A percentile compares a stretch with the other conserved stretches of the same genome.
Conservation (phyloP, 2,329 filamentous ascomycete species). For the Polychaeton citri region DNA sequence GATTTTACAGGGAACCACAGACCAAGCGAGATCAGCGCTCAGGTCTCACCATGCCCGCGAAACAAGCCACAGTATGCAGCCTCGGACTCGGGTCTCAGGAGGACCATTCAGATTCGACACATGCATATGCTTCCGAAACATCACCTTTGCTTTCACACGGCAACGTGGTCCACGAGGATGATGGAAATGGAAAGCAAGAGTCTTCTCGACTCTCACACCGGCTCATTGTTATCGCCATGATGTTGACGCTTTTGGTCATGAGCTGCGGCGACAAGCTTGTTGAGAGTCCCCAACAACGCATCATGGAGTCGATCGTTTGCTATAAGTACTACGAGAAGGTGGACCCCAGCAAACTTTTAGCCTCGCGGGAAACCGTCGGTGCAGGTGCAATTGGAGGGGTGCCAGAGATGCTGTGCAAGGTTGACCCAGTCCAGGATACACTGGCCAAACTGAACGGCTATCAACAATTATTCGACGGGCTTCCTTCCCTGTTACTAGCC, state of each 20-base stretch:
- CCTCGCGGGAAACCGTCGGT: slow-evolving; percentile 13
- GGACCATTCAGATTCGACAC: too few relatives aligned
- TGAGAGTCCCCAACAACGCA: slow-evolving; percentile 32
- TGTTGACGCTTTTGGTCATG: slow-evolving; percentile 30
- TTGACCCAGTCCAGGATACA: slow-evolving; percentile 34
- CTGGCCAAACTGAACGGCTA: slow-evolving; percentile 41
- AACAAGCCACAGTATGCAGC: too few relatives aligned
- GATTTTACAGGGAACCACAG: too few relatives aligned
- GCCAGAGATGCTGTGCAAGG: slow-evolving; percentile 37
- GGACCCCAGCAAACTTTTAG: slow-evolving; percentile 16
- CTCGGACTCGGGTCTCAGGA: too few relatives aligned
- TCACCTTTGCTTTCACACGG: too few relatives aligned
- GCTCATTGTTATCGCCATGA: slow-evolving; percentile 11
- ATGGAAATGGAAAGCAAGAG: too few relatives aligned
- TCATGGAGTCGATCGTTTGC: slow-evolving; percentile 44
- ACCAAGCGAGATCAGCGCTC: too few relatives aligned
- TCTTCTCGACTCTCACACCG: too few relatives aligned
- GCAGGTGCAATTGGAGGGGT: slow-evolving; percentile 19
- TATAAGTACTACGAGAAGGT: slow-evolving; percentile 33
- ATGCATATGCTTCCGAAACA: too few relatives aligned
- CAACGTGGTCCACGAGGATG: too few relatives aligned
- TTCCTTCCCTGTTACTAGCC: slow-evolving; percentile 25
- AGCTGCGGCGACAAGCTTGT: slow-evolving; percentile 28
- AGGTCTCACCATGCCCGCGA: too few relatives aligned
- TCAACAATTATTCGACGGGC: slow-evolving; percentile 30